These are phyloP conservation scores for Emergomyces orientalis DNA, from an alignment of 2,329 filamentous ascomycete species.

Conservation along the genomic window DNA sequence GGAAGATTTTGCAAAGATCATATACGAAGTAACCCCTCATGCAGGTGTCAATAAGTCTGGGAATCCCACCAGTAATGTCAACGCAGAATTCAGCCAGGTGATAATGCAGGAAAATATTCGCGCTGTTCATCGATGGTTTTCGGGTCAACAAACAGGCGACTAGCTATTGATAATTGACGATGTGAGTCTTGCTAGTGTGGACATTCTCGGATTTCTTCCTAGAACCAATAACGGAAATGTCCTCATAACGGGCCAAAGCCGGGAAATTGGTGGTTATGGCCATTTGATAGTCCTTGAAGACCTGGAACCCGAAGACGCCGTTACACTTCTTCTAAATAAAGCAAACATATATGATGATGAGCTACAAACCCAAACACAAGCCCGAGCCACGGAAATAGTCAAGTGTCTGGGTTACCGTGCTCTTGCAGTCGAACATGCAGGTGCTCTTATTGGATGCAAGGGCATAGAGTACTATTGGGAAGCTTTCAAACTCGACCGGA, in stretches of 20 bases:
- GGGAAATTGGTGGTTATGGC: neutral
- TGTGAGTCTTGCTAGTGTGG: neutral
- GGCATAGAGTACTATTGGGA: neutral
- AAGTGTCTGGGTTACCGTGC: neutral
- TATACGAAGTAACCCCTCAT: neutral
- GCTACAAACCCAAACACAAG: neutral
- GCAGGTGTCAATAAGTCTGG: neutral
- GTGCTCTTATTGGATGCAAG: neutral
- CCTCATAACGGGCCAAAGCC: neutral
- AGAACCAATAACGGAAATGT: neutral
- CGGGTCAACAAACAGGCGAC: neutral
- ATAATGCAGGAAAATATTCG: neutral
- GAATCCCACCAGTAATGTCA: neutral
- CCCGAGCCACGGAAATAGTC: neutral
- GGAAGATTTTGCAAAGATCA: neutral
- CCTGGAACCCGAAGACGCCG: neutral
- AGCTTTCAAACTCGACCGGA: neutral
- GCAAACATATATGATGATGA: neutral
- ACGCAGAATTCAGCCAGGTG: neutral
- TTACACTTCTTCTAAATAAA: neutral
- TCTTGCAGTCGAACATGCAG: neutral
- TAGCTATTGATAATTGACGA: neutral
- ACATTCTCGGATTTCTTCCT: neutral
- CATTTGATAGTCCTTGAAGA: neutral
- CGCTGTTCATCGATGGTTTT: neutral